These are phyloP conservation scores for Phytophthora litchii DNA, from an alignment of 352 stramenopile genomes.

Conservation along the genomic window DNA sequence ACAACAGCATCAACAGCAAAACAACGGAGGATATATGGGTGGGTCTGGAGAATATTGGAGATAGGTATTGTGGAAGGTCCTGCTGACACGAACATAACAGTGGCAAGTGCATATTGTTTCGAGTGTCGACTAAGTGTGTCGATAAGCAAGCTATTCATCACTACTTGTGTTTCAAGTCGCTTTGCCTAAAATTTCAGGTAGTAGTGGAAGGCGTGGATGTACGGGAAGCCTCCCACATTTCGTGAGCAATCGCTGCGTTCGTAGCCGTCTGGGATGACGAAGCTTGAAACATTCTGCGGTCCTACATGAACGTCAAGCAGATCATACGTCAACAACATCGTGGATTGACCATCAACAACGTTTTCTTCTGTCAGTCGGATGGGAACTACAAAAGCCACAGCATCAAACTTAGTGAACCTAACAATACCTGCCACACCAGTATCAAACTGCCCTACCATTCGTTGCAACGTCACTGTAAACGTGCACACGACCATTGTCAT, in stretches of 20 bases:
- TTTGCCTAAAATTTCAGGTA: slow-evolving; percentile 64
- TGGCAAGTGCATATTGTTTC: slow-evolving; percentile 22
- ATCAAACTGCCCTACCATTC: slow-evolving; percentile 32
- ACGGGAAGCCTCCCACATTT: slow-evolving; percentile 72
- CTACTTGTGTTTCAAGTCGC: background rate
- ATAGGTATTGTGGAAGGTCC: slow-evolving; percentile 21
- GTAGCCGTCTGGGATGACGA: slow-evolving; percentile 67
- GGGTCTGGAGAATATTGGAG: slow-evolving; percentile 61
- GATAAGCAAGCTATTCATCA: slow-evolving; percentile 7
- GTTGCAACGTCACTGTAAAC: slow-evolving; percentile 58
- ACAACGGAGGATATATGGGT: slow-evolving; percentile 51
- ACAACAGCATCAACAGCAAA: slow-evolving; percentile 42
- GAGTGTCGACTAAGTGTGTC: slow-evolving; percentile 10
- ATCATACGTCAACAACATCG: slow-evolving; percentile 69
- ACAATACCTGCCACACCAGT: background rate
- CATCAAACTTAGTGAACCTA: slow-evolving; percentile 2
- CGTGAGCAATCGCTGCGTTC: slow-evolving; percentile 56
- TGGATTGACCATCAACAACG: slow-evolving; percentile 47
- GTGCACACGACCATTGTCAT: slow-evolving; percentile 59
- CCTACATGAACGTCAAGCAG: slow-evolving; percentile 56
- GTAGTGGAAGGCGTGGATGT: slow-evolving; percentile 82
- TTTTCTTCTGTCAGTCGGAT: slow-evolving; percentile 74
- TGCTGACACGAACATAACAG: background rate
- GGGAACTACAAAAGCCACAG: slow-evolving; percentile 42
- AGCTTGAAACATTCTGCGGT: slow-evolving; percentile 50